Conservation (phyloP, 2,329 filamentous ascomycete species). For the Colletotrichum tabaci region DNA sequence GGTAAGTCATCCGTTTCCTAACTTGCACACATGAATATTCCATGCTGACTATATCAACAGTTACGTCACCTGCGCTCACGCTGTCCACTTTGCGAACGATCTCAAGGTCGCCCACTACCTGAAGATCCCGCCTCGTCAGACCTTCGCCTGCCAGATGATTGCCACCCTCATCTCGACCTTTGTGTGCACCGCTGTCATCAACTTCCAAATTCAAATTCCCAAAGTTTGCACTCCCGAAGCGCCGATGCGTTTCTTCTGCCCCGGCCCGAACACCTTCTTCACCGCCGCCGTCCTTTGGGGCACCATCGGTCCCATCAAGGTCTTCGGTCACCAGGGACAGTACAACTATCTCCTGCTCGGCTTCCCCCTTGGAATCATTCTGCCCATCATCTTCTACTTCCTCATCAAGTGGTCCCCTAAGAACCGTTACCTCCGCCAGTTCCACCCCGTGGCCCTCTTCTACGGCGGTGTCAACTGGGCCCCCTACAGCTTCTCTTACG, state of each 20-base stretch:
- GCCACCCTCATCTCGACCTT: conserved; percentile 69
- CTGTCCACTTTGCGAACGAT: conserved; percentile 65
- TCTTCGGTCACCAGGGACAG: conserved; percentile 64
- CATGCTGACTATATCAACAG: neutral
- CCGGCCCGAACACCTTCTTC: conserved; percentile 69
- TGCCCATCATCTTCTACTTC: conserved; percentile 61
- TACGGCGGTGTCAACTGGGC: conserved; percentile 63
- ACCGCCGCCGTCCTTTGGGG: conserved; percentile 71
- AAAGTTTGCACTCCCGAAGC: conserved; percentile 65
- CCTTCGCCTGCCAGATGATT: conserved; percentile 72
- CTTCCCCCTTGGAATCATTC: conserved; percentile 64
- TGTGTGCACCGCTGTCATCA: conserved; percentile 63
- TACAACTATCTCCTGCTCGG: conserved; percentile 65
- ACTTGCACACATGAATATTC: conserved; percentile 4
- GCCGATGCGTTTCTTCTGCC: conserved; percentile 65
- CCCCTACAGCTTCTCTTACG: conserved; percentile 55
- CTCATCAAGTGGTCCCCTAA: conserved; percentile 58
- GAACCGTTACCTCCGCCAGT: conserved; percentile 53
- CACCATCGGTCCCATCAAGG: conserved; percentile 65
- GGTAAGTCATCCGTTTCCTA: conserved; percentile 38
- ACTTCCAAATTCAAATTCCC: conserved; percentile 64
- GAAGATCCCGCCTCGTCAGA: conserved; percentile 73
- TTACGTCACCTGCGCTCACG: conserved; percentile 65
- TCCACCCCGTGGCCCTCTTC: conserved; percentile 64
- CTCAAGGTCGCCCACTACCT: conserved; percentile 68